phyloP scores from a whole-genome alignment of 202 grass and related monocot species.

The Setaria italica region DNA sequence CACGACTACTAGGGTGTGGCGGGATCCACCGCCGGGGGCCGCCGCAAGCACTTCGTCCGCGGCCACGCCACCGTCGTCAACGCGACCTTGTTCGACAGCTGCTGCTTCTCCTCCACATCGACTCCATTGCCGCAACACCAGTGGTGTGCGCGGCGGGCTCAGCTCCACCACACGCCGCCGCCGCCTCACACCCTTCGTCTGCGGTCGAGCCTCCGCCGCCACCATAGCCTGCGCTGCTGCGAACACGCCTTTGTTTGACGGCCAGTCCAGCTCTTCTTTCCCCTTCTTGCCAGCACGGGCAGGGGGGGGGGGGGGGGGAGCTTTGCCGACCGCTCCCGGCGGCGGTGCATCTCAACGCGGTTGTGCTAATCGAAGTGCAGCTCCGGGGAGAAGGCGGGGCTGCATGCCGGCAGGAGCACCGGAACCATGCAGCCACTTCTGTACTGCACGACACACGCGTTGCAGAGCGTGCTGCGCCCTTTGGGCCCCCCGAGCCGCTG shows the following conservation, averaged over 20 bases:
- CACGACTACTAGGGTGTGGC: neutral
- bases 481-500: neutral
- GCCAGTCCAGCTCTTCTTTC: slow-evolving; percentile 74
- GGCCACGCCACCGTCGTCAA: slow-evolving; percentile 32
- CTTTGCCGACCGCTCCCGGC: neutral
- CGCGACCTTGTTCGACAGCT: slow-evolving; percentile 70
- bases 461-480: slow-evolving; percentile 57
- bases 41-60: neutral
- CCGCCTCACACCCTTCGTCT: neutral
- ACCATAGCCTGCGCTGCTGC: slow-evolving; percentile 25
- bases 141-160: neutral
- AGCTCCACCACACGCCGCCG: neutral
- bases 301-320: neutral
- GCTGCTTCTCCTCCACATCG: neutral
- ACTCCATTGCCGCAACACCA: neutral
- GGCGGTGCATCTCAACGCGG: neutral
- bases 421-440: slow-evolving; percentile 55
- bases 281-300: slow-evolving; percentile 27
- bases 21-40: neutral
- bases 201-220: neutral
- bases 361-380: neutral
- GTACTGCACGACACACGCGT: slow-evolving; percentile 59
- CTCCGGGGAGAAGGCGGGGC: neutral
- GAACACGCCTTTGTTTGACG: slow-evolving; percentile 69
- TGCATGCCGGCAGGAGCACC: slow-evolving; percentile 53